Percentiles rank a stretch among this genome's conserved stretches.
phyloP scores from a whole-genome alignment of 192 early-diverging fungal species.

The Backusella sp. region DNA sequence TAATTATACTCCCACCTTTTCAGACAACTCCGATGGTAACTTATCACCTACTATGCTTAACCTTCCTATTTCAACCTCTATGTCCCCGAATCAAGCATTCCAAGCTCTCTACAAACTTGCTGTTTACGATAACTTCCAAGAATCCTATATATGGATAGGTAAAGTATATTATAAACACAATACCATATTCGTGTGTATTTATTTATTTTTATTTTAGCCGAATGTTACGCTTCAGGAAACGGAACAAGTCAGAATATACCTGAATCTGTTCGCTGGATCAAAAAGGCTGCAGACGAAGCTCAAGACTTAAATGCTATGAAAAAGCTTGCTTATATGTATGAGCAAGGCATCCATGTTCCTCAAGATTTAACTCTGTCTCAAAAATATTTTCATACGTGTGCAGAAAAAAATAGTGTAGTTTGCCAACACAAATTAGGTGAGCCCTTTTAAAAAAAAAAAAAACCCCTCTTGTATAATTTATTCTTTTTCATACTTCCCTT shows the following conservation, averaged over 20 bases:
- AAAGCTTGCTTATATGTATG: slow-evolving; percentile 20
- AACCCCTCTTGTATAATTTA: not conserved
- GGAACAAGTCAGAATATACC: slow-evolving; percentile 8
- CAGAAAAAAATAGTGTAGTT: slow-evolving; percentile 10
- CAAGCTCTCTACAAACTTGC: slow-evolving; percentile 23
- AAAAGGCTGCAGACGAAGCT: slow-evolving; percentile 27
- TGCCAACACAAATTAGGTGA: slow-evolving; percentile 22
- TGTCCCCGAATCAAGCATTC: slow-evolving; percentile 22
- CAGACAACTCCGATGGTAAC: not conserved
- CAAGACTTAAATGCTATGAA: slow-evolving; percentile 18
- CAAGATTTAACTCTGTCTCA: slow-evolving; percentile 15
- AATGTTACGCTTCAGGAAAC: slow-evolving; percentile 33
- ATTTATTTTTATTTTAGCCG: slow-evolving; percentile 19
- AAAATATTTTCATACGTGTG: slow-evolving; percentile 15
- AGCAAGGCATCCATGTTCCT: slow-evolving; percentile 3
- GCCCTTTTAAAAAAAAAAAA: slow-evolving; percentile 14
- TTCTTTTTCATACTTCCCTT: not conserved
- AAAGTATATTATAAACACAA: slow-evolving; percentile 2
- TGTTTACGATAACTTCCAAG: slow-evolving; percentile 13
- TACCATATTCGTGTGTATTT: not conserved
- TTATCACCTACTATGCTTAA: not conserved
- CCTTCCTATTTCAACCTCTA: not conserved
- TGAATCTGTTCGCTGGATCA: slow-evolving; percentile 26
- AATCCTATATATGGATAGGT: slow-evolving; percentile 34
- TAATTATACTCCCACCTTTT: not conserved